Percentiles rank a stretch among this genome's conserved stretches.
These are phyloP conservation scores for Beta vulgaris DNA, from an alignment of 148 eudicot genomes.

Conservation along the genomic window DNA sequence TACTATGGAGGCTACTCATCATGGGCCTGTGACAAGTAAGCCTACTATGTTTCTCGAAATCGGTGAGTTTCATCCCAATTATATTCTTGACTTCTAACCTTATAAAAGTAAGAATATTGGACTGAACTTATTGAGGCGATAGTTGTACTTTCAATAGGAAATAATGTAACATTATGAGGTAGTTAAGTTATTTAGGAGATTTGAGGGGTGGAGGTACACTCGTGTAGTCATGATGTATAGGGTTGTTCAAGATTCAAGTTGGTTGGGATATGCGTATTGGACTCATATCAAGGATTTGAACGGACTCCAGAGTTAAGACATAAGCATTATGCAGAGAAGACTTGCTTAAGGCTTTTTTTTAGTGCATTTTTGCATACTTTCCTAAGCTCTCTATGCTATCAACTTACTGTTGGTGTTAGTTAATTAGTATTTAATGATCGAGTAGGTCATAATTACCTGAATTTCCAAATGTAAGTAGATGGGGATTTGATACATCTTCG, in stretches of 20 bases:
- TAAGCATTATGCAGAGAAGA: background rate
- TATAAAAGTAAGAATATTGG: background rate
- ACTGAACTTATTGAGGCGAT: background rate
- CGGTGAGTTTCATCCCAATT: constrained; percentile 37
- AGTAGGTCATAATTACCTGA: background rate
- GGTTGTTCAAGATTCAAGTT: background rate
- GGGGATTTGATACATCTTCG: too few relatives aligned
- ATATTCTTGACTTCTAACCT: background rate
- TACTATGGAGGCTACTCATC: constrained; percentile 94
- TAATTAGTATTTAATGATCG: too few relatives aligned
- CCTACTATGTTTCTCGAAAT: constrained; percentile 89
- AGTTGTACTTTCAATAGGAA: background rate
- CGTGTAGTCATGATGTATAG: background rate
- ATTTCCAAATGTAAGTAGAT: too few relatives aligned
- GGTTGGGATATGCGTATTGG: background rate
- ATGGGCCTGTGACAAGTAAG: constrained; percentile 82
- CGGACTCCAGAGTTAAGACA: background rate
- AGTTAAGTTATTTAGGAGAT: background rate
- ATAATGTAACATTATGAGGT: background rate
- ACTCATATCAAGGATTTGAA: background rate
- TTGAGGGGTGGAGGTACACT: background rate
- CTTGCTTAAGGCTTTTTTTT: too few relatives aligned
- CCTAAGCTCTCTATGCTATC: too few relatives aligned
- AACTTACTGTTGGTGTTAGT: too few relatives aligned
- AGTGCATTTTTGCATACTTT: too few relatives aligned